Conservation (phyloP, 257 asterid species). For the Fraxinus cuspidata region DNA sequence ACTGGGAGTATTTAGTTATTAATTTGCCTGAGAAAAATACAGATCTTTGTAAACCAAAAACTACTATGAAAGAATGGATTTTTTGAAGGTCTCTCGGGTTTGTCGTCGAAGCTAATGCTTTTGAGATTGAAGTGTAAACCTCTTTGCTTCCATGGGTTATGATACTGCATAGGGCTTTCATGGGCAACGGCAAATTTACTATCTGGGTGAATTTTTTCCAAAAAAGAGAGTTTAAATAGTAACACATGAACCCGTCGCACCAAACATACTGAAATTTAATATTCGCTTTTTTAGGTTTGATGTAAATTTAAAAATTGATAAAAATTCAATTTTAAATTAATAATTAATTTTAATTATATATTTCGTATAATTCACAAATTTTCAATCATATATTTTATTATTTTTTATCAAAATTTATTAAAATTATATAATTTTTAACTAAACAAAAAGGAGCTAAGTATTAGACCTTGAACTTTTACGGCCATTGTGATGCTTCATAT, state of each 20-base stretch:
- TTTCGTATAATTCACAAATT: no score
- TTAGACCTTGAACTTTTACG: no score
- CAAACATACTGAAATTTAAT: no score
- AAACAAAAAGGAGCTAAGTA: no score
- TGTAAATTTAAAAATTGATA: no score
- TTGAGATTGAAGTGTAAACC: slow-evolving; percentile 46
- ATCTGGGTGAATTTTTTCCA: not conserved
- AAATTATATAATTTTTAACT: no score
- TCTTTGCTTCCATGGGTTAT: slow-evolving; percentile 12
- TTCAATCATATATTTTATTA: no score
- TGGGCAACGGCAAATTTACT: slow-evolving; percentile 7
- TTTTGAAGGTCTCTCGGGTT: slow-evolving; percentile 45
- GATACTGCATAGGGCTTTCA: slow-evolving; percentile 25
- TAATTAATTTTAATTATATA: no score
- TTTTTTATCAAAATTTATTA: no score
- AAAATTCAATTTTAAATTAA: no score
- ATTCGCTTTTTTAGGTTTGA: no score
- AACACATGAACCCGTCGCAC: no score
- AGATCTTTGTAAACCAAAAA: slow-evolving; percentile 50
- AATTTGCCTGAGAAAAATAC: slow-evolving; percentile 59
- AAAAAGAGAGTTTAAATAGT: slow-evolving; percentile 22
- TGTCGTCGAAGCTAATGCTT: slow-evolving; percentile 45
- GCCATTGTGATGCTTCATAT: not conserved
- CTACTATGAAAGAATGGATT: slow-evolving; percentile 53
- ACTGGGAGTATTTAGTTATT: slow-evolving; percentile 65